These are phyloP conservation scores for Cystofilobasidium bisporidii DNA, from an alignment of 768 basidiomycete genomes.

Conservation along the genomic window DNA sequence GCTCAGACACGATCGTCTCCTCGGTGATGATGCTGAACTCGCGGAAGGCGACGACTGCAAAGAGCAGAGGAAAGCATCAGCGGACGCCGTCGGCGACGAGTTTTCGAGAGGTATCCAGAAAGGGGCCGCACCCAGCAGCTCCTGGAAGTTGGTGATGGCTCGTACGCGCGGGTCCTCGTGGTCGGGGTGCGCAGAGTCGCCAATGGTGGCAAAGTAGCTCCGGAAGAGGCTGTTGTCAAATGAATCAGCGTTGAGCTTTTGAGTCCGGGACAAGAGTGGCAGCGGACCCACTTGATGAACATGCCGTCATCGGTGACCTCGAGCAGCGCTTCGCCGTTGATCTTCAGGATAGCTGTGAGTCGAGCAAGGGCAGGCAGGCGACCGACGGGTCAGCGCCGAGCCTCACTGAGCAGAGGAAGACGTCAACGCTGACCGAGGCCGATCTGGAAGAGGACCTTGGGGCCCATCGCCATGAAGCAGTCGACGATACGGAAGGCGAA, in stretches of 20 bases:
- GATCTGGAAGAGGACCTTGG: slow-evolving; percentile 96
- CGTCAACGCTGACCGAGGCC: slow-evolving; percentile 44
- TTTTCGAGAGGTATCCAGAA: background rate
- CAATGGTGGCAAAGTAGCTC: slow-evolving; percentile 85
- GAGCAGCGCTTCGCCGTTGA: slow-evolving; percentile 85
- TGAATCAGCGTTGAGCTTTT: too few relatives aligned
- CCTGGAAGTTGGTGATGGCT: slow-evolving; percentile 94
- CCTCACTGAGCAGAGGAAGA: background rate
- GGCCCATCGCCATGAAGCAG: slow-evolving; percentile 98
- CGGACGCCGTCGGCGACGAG: background rate
- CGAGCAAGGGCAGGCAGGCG: too few relatives aligned
- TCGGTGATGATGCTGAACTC: slow-evolving; percentile 96
- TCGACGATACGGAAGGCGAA: slow-evolving; percentile 97
- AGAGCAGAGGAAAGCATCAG: too few relatives aligned
- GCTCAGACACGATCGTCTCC: slow-evolving; percentile 79
- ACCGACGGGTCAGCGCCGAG: background rate
- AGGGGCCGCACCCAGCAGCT: slow-evolving; percentile 41
- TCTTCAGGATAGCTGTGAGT: slow-evolving; percentile 80
- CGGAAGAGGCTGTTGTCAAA: slow-evolving; percentile 67
- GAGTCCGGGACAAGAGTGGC: slow-evolving; percentile 30
- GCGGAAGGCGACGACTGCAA: slow-evolving; percentile 90
- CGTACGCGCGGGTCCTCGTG: slow-evolving; percentile 79
- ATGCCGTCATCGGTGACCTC: slow-evolving; percentile 93
- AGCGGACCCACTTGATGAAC: slow-evolving; percentile 88
- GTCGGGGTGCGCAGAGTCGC: slow-evolving; percentile 84